A percentile compares a stretch with the other conserved stretches of the same genome.
Conservation (phyloP, 179 eudicot species). For the Gypsophila paniculata region DNA sequence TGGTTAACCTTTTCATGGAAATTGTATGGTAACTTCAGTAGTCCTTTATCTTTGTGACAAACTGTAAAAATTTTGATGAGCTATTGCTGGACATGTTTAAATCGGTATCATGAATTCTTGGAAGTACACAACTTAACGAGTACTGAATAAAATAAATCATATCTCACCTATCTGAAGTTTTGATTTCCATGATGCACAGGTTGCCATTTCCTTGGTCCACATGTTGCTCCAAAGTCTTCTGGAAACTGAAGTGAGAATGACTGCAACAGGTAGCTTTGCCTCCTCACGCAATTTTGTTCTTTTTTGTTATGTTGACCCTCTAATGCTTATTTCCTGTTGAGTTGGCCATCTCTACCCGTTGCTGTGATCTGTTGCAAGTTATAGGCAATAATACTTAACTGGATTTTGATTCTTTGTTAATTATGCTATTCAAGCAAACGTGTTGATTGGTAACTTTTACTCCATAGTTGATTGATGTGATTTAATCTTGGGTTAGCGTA, state of each 20-base stretch:
- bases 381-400: background rate
- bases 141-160: background rate
- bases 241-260: slow-evolving; percentile 12
- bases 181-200: background rate
- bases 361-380: background rate
- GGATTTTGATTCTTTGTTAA: background rate
- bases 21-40: background rate
- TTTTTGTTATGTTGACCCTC: background rate
- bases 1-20: background rate
- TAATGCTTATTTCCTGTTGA: background rate
- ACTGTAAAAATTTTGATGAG: background rate
- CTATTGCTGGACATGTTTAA: background rate
- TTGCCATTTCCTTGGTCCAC: slow-evolving; percentile 4
- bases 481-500: no score
- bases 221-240: slow-evolving; percentile 5
- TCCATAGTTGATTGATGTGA: no score
- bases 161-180: background rate
- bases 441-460: no score
- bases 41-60: background rate
- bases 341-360: no score
- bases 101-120: background rate
- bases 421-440: no score
- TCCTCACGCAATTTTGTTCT: background rate
- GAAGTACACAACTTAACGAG: background rate
- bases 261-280: slow-evolving; percentile 8